Conservation (phyloP, 352 stramenopile genomes). For the Pythium insidiosum region DNA sequence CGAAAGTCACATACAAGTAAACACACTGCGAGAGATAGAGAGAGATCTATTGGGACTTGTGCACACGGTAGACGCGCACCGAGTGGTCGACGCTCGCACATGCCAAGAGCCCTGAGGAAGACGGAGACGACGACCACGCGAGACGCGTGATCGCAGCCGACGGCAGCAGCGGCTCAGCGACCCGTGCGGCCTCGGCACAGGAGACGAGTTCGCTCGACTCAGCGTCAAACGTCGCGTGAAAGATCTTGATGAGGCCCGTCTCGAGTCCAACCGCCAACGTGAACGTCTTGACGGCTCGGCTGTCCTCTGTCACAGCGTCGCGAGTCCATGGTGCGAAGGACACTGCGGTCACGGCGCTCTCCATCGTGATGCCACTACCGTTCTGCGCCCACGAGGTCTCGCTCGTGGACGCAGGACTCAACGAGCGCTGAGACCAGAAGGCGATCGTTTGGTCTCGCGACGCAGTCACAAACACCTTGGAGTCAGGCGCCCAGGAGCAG, state of each 20-base stretch:
- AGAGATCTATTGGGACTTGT: conserved; percentile 9
- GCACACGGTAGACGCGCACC: conserved; percentile 36
- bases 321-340: conserved; percentile 29
- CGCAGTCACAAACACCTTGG: conserved; percentile 40
- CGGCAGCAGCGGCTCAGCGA: conserved; percentile 18
- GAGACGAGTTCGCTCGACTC: conserved; percentile 1
- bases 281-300: neutral
- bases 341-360: conserved; percentile 49
- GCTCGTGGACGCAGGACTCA: conserved; percentile 13
- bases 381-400: conserved; percentile 12
- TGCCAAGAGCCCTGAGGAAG: conserved; percentile 16
- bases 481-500: conserved; percentile 63
- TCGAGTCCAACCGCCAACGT: conserved; percentile 54
- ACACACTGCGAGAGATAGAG: neutral
- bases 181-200: conserved; percentile 7
- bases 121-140: conserved; percentile 18
- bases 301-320: neutral
- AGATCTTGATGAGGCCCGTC: conserved; percentile 36
- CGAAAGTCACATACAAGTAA: conserved; percentile 50
- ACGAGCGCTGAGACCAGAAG: conserved; percentile 23
- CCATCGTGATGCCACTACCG: conserved; percentile 16
- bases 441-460: conserved; percentile 61
- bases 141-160: conserved; percentile 39
- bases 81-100: conserved; percentile 40
- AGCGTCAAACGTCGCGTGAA: conserved; percentile 7